These are phyloP conservation scores for Trichosporon asahii DNA, from an alignment of 1,284 basidiomycete genomes.

Conservation along the genomic window DNA sequence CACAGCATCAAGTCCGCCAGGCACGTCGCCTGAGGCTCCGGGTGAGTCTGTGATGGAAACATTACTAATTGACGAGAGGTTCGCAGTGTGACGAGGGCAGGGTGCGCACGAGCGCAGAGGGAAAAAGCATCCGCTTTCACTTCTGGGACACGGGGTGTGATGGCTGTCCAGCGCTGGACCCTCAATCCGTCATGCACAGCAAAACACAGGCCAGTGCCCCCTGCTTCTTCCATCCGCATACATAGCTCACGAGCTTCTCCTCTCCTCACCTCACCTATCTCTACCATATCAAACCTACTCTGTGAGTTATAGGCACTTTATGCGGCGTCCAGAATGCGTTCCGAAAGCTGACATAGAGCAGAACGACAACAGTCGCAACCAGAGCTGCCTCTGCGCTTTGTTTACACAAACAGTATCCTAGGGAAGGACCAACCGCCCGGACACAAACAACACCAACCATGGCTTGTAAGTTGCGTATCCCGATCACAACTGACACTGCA, in stretches of 20 bases:
- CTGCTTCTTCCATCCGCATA: neutral
- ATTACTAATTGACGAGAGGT: neutral
- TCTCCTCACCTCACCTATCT: neutral
- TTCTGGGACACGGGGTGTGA: neutral
- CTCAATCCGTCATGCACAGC: conserved; percentile 11
- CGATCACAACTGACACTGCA: neutral
- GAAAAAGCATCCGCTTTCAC: neutral
- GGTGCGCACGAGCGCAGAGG: neutral
- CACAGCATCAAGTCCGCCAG: neutral
- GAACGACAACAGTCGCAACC: neutral
- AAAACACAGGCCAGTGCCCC: neutral
- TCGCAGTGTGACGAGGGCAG: neutral
- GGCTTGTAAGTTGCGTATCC: neutral
- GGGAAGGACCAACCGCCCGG: neutral
- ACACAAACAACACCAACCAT: neutral
- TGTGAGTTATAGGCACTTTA: neutral
- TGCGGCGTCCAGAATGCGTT: no score
- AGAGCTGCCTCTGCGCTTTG: neutral
- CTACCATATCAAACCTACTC: neutral
- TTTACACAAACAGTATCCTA: neutral
- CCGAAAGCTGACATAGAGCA: neutral
- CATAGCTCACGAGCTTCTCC: neutral
- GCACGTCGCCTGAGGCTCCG: neutral
- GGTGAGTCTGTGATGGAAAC: neutral
- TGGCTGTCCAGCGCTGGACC: neutral